Evolutionary conservation across 2,329 filamentous ascomycete species (phyloP), one percentile per base, ranked within the genome.

Genomic region (Xenosphaeropsis pyriputrescens): DNA sequence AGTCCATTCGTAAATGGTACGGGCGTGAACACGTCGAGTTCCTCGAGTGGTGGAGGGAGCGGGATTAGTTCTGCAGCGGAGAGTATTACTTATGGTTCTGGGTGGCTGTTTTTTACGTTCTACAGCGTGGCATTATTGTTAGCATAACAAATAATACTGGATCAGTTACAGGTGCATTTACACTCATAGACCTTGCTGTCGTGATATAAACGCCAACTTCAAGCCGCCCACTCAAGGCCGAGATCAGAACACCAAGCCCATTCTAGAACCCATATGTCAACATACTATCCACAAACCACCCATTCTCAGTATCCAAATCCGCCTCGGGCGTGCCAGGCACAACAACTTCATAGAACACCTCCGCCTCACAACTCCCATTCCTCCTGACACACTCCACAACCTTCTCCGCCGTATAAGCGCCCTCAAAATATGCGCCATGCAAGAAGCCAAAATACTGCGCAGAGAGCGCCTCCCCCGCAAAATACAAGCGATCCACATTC

Each of bases 391-490:
- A 51, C 6, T 48, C 57, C 2, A 63, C 64, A 29, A 71, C 55
- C 2, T 57, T 57, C 31, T 59, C 52, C 0, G 65, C 72, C 0
- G 61, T 65, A 5, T 64, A 60, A 2, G 60, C 59, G 0, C 73
- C 72, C 47, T 76, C 72, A 29, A 63, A 72, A 55, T 62, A 77
- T 0, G 72, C 70, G 0, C 72, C 73, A 18, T 81, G 77, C 49
- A 81, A 46, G 53, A 75, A 81, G 0, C 77, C 77, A 53, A 68
- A 82, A 51, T 77, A 79, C 46, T 72, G 62, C 0, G 72, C 63
- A 32, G 68, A 75, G 1, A 67, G 78, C 2, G 69, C 70, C 50
- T 82, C 77, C 0, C 77, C 77, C 0, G 77, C 75, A 43, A 79
- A 82, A 59, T 67, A 79, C 3, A 82, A 51, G 1, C 72, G 56